Evolutionary conservation across 2,329 filamentous ascomycete species (phyloP).

Genomic region (Penicillium sp.): DNA sequence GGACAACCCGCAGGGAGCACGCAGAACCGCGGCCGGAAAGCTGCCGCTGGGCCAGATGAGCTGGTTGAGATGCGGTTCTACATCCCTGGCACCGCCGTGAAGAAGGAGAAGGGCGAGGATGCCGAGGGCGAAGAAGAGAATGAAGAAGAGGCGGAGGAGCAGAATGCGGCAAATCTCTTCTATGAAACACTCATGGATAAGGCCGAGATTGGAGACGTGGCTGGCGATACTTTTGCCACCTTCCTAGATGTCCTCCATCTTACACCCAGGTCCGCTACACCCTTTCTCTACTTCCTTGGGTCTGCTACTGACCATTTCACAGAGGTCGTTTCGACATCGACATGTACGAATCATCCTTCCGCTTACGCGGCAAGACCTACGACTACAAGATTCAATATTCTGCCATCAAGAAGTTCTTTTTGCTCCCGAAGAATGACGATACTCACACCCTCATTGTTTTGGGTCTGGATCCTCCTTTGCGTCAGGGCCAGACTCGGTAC

Average conservation of each 20-base stretch:
- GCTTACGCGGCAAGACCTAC: slow-evolving; percentile 96
- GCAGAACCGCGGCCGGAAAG: slow-evolving; percentile 77
- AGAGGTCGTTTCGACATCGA: slow-evolving; percentile 99
- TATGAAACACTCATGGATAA: slow-evolving; percentile 98
- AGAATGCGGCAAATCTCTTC: slow-evolving; percentile 94
- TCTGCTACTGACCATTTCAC: slow-evolving; percentile 23
- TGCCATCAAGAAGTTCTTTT: slow-evolving; percentile 97
- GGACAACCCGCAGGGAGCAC: slow-evolving; percentile 68
- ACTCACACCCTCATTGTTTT: slow-evolving; percentile 92
- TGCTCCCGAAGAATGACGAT: slow-evolving; percentile 97
- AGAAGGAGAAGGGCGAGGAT: slow-evolving; percentile 67
- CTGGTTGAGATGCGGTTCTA: slow-evolving; percentile 99
- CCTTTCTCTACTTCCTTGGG: slow-evolving; percentile 7
- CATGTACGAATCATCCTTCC: slow-evolving; percentile 98
- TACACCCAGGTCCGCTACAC: slow-evolving; percentile 69
- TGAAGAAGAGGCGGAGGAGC: slow-evolving; percentile 72
- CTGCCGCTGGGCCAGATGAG: slow-evolving; percentile 83
- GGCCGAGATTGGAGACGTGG: slow-evolving; percentile 97
- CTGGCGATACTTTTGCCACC: slow-evolving; percentile 96
- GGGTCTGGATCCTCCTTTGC: slow-evolving; percentile 87
- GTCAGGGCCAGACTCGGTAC: slow-evolving; percentile 95
- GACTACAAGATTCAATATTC: slow-evolving; percentile 99
- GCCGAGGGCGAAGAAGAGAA: slow-evolving; percentile 66
- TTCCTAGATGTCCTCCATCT: slow-evolving; percentile 96
- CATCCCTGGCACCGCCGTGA: slow-evolving; percentile 83